These are phyloP conservation scores for Hypoxylon lienhwacheense DNA, from an alignment of 495 filamentous ascomycete species.

Conservation along the genomic window DNA sequence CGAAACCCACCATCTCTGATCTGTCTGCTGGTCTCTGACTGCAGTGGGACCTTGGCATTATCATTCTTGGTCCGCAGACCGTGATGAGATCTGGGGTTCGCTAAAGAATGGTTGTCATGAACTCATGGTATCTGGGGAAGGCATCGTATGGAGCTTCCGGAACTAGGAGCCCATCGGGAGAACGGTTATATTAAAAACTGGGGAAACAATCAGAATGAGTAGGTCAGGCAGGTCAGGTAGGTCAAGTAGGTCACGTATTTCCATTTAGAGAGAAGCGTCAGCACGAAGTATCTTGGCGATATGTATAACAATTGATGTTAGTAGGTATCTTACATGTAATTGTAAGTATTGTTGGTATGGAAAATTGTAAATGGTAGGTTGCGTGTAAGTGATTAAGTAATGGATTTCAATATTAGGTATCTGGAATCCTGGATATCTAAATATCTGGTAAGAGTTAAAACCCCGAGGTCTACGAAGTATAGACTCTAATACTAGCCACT, in stretches of 20 bases:
- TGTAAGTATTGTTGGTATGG: too few relatives aligned
- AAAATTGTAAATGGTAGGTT: too few relatives aligned
- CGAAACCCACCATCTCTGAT: constrained; percentile 28
- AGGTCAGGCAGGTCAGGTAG: background rate
- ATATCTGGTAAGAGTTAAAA: too few relatives aligned
- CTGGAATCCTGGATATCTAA: too few relatives aligned
- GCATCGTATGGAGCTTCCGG: constrained; percentile 20
- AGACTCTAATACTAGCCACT: too few relatives aligned
- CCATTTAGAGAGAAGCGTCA: background rate
- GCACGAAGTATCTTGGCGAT: too few relatives aligned
- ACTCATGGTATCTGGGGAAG: constrained; percentile 25
- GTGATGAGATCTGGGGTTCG: constrained; percentile 36
- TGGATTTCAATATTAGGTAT: too few relatives aligned
- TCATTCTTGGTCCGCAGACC: constrained; percentile 25
- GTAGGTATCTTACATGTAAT: too few relatives aligned
- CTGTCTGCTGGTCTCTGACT: constrained; percentile 24
- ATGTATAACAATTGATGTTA: too few relatives aligned
- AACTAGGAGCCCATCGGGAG: constrained; percentile 17
- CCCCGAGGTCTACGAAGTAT: too few relatives aligned
- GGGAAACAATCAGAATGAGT: background rate
- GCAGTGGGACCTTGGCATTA: constrained; percentile 32
- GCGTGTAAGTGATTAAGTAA: too few relatives aligned
- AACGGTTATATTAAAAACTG: constrained; percentile 19
- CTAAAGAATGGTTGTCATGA: constrained; percentile 26
- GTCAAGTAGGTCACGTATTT: background rate